Evolutionary conservation across 805 yeast species (phyloP).

Genomic region (Ogataea corticis): DNA sequence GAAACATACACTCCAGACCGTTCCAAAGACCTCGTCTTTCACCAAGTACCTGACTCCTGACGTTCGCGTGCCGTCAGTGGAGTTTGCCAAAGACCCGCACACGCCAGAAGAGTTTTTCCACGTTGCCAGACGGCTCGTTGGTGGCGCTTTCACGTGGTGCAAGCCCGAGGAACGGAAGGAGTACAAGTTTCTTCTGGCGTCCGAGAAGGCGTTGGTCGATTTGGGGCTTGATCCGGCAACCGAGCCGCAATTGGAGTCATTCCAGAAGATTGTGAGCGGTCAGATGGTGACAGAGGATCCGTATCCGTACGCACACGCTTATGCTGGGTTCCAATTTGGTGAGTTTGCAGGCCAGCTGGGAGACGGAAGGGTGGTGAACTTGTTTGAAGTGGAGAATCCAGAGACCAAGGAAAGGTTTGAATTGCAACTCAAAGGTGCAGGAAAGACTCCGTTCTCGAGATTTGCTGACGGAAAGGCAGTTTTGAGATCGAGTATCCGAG

Average conservation of each 20-base stretch:
- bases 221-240: conserved; percentile 54
- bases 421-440: conserved; percentile 88
- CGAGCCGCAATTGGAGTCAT: conserved; percentile 29
- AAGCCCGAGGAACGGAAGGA: conserved; percentile 61
- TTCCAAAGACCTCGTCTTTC: conserved; percentile 32
- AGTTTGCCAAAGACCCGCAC: conserved; percentile 28
- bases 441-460: conserved; percentile 86
- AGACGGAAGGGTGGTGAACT: conserved; percentile 86
- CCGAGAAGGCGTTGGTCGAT: conserved; percentile 60
- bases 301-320: conserved; percentile 85
- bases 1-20: conserved; percentile 20
- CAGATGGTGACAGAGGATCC: conserved; percentile 38
- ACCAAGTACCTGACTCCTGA: conserved; percentile 32
- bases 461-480: conserved; percentile 98
- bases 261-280: conserved; percentile 64
- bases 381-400: conserved; percentile 65
- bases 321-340: conserved; percentile 97
- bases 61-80: conserved; percentile 29
- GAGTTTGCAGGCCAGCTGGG: conserved; percentile 96
- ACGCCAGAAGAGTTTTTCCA: conserved; percentile 41
- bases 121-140: conserved; percentile 49
- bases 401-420: conserved; percentile 49
- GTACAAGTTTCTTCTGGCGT: conserved; percentile 55
- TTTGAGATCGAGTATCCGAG: conserved; percentile 82
- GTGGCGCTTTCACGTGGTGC: conserved; percentile 74